Evolutionary conservation across 192 early-diverging fungal species (phyloP).

Genomic region (Rhizophagus prolifer): DNA sequence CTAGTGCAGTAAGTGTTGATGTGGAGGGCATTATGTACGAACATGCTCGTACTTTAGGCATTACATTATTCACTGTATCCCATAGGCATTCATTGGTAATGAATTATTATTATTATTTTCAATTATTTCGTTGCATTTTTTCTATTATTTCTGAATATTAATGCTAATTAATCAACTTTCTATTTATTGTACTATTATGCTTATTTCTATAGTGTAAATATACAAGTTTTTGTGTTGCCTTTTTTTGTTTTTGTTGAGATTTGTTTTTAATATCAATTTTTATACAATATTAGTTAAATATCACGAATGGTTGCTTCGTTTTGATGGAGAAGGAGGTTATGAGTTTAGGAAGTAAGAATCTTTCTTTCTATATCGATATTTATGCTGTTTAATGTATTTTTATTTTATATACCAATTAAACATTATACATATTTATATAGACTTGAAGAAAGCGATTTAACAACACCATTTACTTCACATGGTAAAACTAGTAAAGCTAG

Average conservation of each 20-base stretch:
- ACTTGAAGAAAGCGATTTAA: slow-evolving; percentile 46
- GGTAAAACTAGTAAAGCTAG: slow-evolving; percentile 49
- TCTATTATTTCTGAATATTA: background rate
- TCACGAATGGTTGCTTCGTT: slow-evolving; percentile 60
- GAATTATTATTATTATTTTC: too few relatives aligned
- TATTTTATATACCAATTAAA: background rate
- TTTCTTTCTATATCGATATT: background rate
- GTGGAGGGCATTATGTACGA: slow-evolving; percentile 76
- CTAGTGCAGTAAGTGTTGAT: slow-evolving; percentile 77
- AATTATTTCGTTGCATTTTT: background rate
- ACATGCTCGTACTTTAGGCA: slow-evolving; percentile 54
- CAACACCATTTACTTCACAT: slow-evolving; percentile 50
- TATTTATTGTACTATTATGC: background rate
- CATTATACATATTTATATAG: slow-evolving; percentile 21
- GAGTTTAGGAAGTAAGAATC: slow-evolving; percentile 53
- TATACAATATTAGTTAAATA: slow-evolving; percentile 36
- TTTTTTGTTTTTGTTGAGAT: background rate
- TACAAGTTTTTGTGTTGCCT: background rate
- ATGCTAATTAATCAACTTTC: background rate
- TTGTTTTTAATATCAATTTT: background rate
- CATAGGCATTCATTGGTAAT: slow-evolving; percentile 50
- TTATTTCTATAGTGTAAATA: background rate
- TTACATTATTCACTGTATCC: slow-evolving; percentile 65
- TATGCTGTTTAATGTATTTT: too few relatives aligned
- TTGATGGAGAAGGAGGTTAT: slow-evolving; percentile 64